Evolutionary conservation across 306 rosid genomes (phyloP), one percentile per base, ranked within the genome.

Genomic region (Cajanus cajan): DNA sequence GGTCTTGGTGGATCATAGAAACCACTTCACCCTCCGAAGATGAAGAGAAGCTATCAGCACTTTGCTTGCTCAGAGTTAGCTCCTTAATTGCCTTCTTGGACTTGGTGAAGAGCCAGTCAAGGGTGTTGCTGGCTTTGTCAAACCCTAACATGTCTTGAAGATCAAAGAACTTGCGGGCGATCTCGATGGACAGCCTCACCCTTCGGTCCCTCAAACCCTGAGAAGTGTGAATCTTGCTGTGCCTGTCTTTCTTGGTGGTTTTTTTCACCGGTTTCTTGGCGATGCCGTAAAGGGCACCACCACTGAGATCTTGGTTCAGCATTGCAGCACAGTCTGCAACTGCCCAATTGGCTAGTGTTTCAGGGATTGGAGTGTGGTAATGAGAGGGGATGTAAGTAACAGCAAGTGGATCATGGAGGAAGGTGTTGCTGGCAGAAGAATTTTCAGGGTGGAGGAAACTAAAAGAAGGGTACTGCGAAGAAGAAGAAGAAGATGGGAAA

Each of bases 121-220:
- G 90, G 78, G 98, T 95, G 68, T 85, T 89, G 76, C 98, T 95
- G 10, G 98, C 98, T 76, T 89, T 95, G 87, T 95, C 98, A 57
- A 90, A 90, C 89, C 98, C 98, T 90, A 95, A 73, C 94, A 86
- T 83, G 85, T 95, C 98, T 75, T 95, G 98, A 51, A 95, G 98
- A 88, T 95, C 98, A 36, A 95, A 95, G 93, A 95, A 95, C 87
- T 93, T 88, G 2, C 98, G 71, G 16, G 98, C 92, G 2, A 93
- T 90, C 44, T 86, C 94, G 39, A 95, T 89, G 63, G 98, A 95
- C 15, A 95, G 68, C 55, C 98, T 90, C 6, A 95, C 98, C 82
- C 98, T 83, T 6, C 98, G 74, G 61, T 95, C 98, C 36, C 98
- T 88, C 78, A 91, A 69, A 4, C 98, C 98, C 68, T 93, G 98